phyloP scores from a whole-genome alignment of 202 grass and related monocot species.

The Schoenoplectus triqueter region DNA sequence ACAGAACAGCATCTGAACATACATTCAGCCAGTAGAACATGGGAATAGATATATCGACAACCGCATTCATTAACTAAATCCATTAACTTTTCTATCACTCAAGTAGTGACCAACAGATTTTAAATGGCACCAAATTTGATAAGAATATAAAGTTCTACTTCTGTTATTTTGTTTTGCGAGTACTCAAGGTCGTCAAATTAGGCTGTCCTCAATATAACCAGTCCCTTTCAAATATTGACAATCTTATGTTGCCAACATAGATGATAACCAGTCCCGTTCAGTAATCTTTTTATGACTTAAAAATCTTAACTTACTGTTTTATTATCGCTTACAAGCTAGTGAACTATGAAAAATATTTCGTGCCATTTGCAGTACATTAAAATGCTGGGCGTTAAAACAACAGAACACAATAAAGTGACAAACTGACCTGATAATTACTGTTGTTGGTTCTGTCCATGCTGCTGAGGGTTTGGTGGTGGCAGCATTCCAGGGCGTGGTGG shows the following conservation, averaged over 20 bases:
- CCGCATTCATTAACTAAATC: background rate
- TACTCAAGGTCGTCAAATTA: background rate
- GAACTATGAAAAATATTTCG: background rate
- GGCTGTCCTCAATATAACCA: background rate
- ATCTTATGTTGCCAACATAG: background rate
- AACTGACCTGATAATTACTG: conserved; percentile 47
- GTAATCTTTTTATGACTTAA: background rate
- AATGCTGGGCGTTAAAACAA: background rate
- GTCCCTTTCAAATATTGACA: background rate
- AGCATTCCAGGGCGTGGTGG: conserved; percentile 83
- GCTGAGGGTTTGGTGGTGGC: conserved; percentile 77
- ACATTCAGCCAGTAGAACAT: background rate
- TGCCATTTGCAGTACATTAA: background rate
- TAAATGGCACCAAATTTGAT: background rate
- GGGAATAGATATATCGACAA: background rate
- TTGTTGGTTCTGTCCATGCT: conserved; percentile 78
- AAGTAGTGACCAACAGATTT: background rate
- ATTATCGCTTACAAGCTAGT: background rate
- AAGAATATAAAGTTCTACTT: background rate
- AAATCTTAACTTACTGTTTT: background rate
- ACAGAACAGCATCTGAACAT: background rate
- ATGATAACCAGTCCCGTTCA: background rate
- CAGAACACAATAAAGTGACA: conserved; percentile 2
- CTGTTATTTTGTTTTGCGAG: background rate
- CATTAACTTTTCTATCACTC: background rate